A percentile compares a stretch with the other conserved stretches of the same genome.
Evolutionary conservation across 1,284 basidiomycete species (phyloP).

Genomic region (Leccinum insolens): DNA sequence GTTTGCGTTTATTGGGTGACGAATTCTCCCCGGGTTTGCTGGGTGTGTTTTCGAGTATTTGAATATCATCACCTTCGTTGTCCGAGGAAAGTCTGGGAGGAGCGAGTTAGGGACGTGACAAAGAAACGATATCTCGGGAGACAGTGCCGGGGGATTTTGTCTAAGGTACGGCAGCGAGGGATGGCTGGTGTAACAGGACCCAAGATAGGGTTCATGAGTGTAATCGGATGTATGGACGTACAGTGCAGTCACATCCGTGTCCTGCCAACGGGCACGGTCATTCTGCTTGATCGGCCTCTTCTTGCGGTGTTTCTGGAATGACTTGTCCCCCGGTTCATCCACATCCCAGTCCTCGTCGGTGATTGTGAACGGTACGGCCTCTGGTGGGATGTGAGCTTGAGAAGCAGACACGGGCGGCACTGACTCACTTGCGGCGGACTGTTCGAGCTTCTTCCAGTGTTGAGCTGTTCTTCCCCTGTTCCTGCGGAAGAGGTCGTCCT

Average conservation of each 20-base stretch:
- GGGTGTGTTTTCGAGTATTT: constrained; percentile 38
- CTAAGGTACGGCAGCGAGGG: not conserved
- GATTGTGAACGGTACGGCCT: constrained; percentile 22
- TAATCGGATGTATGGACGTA: constrained; percentile 22
- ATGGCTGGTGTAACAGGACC: not conserved
- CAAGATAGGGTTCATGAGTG: not conserved
- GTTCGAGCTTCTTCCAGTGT: constrained; percentile 59
- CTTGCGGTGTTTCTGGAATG: constrained; percentile 37
- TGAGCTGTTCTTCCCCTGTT: constrained; percentile 56
- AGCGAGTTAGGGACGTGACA: constrained; percentile 14
- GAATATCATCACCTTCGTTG: constrained; percentile 48
- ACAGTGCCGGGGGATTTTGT: not conserved
- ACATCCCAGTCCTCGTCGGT: constrained; percentile 25
- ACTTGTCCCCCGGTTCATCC: constrained; percentile 27
- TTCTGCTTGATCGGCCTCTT: constrained; percentile 40
- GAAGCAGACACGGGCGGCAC: constrained; percentile 13
- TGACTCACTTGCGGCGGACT: constrained; percentile 51
- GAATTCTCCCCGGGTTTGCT: constrained; percentile 17
- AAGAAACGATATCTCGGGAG: not conserved
- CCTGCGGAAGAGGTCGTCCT: constrained; percentile 67
- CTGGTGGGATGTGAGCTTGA: constrained; percentile 24
- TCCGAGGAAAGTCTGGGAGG: constrained; percentile 44
- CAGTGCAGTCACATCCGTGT: constrained; percentile 26
- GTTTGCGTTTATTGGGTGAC: constrained; percentile 42
- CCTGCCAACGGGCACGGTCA: constrained; percentile 41